Evolutionary conservation across 78 protist genomes (phyloP), one percentile per base, ranked within the genome.

Genomic region (Dictyostelium citrinum): DNA sequence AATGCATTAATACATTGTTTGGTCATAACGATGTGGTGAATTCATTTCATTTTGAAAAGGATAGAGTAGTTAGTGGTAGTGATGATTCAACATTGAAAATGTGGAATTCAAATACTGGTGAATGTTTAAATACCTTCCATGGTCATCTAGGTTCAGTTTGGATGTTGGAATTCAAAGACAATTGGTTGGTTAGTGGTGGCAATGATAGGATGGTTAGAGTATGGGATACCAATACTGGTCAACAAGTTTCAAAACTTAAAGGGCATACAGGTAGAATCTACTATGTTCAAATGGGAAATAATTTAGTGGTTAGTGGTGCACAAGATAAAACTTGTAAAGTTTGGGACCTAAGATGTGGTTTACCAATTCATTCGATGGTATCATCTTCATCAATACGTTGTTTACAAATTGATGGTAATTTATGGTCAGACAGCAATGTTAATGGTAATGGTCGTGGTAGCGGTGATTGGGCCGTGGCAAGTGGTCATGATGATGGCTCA

Each of bases 191-290:
- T 1, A 83, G 91, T 60, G 90, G 91, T 11, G 95, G 91, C 1
- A 82, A 81, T 33, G 95, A 90, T 46, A 74, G 55, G 10, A 43
- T 76, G 46, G 79, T 90, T 2, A 78, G 95, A 20, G 55, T 90
- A 11, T 90, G 95, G 95, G 95, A 90, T n/a, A 75, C 76, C 27
- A 72, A 81, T 33, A 90, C 95, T 8, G 95, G 95, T 6, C 86
- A 90, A 29, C 78, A 61, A 77, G 33, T 81, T 7, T 51, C 51
- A 45, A 39, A 58, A 27, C 90, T 68, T 16, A 12, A 6, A 16
- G 95, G 95, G 3, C 95, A 90, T 41, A 71, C 71, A n/a, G 91
- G 90, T 17, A 71, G 79, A 31, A 82, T 90, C n/a, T 82, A 82
- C 35, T 90, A 82, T 61, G 90, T 90, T 6, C 91, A 90, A 43